Evolutionary conservation across 768 basidiomycete genomes (phyloP).

Genomic region (Mycena vitilis): DNA sequence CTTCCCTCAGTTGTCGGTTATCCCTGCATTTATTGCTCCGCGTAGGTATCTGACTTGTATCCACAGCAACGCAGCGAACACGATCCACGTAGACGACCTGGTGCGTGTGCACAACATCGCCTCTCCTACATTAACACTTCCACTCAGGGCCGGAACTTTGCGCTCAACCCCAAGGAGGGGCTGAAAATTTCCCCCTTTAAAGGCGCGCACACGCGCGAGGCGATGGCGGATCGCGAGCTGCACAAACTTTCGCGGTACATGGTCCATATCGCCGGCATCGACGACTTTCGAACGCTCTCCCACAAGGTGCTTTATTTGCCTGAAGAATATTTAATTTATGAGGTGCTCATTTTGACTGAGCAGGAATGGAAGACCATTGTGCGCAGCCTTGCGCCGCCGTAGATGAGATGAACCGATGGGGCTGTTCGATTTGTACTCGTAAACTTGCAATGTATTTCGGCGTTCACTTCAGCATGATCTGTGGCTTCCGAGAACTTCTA

Average conservation of each 20-base stretch:
- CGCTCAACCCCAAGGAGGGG: slow-evolving; percentile 86
- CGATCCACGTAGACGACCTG: slow-evolving; percentile 90
- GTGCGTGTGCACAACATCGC: slow-evolving; percentile 46
- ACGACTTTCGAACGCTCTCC: slow-evolving; percentile 72
- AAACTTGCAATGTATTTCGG: neutral
- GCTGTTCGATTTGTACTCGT: neutral
- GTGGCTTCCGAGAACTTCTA: too few species aligned
- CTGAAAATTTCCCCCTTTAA: slow-evolving; percentile 88
- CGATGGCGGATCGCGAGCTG: slow-evolving; percentile 76
- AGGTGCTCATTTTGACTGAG: neutral
- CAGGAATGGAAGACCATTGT: slow-evolving; percentile 66
- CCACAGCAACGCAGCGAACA: slow-evolving; percentile 72
- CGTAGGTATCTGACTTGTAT: neutral
- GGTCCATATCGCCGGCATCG: slow-evolving; percentile 66
- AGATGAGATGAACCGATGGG: neutral
- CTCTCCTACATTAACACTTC: slow-evolving; percentile 4
- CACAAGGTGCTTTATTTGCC: slow-evolving; percentile 67
- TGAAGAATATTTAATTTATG: neutral
- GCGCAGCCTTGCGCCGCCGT: slow-evolving; percentile 48
- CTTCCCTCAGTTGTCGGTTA: slow-evolving; percentile 79
- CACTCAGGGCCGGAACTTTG: slow-evolving; percentile 82
- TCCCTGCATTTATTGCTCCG: slow-evolving; percentile 30
- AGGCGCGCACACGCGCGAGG: slow-evolving; percentile 74
- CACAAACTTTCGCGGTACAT: slow-evolving; percentile 74
- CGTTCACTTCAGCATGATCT: too few species aligned